Conservation (phyloP, 78 protist species). For the Guillardia theta region DNA sequence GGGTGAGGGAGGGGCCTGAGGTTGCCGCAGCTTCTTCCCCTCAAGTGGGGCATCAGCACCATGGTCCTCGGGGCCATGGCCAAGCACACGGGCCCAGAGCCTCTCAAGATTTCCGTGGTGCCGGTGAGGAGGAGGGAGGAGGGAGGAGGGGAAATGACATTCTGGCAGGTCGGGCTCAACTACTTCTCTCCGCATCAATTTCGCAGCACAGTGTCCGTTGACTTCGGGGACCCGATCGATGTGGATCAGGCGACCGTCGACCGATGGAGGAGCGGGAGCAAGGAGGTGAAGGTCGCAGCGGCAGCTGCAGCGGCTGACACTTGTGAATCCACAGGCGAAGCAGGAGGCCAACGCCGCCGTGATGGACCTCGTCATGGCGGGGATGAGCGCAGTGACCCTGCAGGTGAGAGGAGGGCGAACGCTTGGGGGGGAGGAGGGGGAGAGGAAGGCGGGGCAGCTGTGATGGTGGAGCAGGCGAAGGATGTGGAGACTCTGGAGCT, state of each 20-base stretch:
- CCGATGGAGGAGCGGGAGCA: not conserved
- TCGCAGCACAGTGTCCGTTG: conserved; percentile 37
- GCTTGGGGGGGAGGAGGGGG: not conserved
- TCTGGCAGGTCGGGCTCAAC: conserved; percentile 29
- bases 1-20: not conserved
- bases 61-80: conserved; percentile 32
- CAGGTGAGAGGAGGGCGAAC: not conserved
- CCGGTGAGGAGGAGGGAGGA: no score
- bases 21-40: conserved; percentile 18
- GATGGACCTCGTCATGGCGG: conserved; percentile 18
- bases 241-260: not conserved
- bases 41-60: conserved; percentile 26
- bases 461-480: not conserved
- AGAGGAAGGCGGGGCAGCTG: not conserved
- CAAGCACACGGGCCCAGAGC: not conserved
- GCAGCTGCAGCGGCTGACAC: not conserved
- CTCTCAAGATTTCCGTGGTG: not conserved
- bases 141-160: no score
- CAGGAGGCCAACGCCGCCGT: conserved; percentile 10
- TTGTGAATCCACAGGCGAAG: not conserved
- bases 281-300: not conserved
- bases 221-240: conserved; percentile 42
- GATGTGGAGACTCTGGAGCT: not conserved
- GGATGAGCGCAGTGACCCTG: not conserved
- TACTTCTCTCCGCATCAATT: not conserved